A percentile compares a stretch with the other conserved stretches of the same genome.
phyloP scores from a whole-genome alignment of 495 filamentous ascomycete genomes.

The Corynascus novoguineensis region DNA sequence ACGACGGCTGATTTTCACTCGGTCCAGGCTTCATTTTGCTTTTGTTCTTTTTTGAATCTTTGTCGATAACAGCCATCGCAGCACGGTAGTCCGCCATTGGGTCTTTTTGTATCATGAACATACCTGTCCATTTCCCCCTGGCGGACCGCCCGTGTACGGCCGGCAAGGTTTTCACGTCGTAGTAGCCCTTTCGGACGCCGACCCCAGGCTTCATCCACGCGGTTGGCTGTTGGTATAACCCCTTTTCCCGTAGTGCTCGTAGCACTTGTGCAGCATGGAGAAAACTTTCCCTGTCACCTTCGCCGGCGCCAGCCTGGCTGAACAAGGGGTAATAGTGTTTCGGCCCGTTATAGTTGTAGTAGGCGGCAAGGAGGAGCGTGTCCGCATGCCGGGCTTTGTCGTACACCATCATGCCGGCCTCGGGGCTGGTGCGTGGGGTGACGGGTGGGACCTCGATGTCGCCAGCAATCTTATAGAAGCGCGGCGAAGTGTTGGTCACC shows the following conservation, averaged over 20 bases:
- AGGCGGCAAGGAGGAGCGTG: slow-evolving; percentile 52
- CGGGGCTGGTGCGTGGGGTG: slow-evolving; percentile 39
- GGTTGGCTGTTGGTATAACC: slow-evolving; percentile 8
- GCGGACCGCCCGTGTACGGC: slow-evolving; percentile 9
- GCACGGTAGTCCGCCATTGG: slow-evolving; percentile 25
- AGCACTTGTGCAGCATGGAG: slow-evolving; percentile 49
- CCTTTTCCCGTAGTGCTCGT: slow-evolving; percentile 26
- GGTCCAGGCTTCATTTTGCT: background rate
- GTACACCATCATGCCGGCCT: slow-evolving; percentile 54
- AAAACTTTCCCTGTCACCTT: slow-evolving; percentile 65
- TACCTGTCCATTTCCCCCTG: slow-evolving; percentile 16
- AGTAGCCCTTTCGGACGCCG: slow-evolving; percentile 34
- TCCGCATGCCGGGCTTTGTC: slow-evolving; percentile 49
- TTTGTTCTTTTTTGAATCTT: background rate
- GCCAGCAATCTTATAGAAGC: slow-evolving; percentile 51
- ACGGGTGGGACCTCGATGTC: slow-evolving; percentile 31
- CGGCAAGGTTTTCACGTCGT: slow-evolving; percentile 37
- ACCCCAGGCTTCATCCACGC: slow-evolving; percentile 13
- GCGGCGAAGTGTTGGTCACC: slow-evolving; percentile 46
- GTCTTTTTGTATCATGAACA: slow-evolving; percentile 25
- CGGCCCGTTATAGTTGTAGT: slow-evolving; percentile 60
- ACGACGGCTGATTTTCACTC: background rate
- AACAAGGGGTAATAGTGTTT: slow-evolving; percentile 55
- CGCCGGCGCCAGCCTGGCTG: slow-evolving; percentile 50
- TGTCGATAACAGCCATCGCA: slow-evolving; percentile 14